Conservation (phyloP, 176 grass and related monocot species). For the Phoenix roebelenii region DNA sequence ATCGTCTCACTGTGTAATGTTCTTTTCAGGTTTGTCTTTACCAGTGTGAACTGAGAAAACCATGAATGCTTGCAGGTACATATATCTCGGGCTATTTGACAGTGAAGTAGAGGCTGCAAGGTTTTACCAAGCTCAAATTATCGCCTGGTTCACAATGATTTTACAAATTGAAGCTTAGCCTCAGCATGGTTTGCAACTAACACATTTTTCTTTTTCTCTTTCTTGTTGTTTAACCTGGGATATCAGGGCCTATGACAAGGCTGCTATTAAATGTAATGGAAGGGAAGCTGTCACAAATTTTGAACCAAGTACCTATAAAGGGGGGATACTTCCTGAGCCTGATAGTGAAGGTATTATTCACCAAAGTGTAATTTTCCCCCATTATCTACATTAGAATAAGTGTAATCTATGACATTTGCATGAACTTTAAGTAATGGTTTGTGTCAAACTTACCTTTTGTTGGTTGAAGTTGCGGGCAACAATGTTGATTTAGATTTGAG, state of each 20-base stretch:
- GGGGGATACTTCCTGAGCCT: constrained; percentile 28
- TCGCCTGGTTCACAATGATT: background rate
- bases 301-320: constrained; percentile 58
- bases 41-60: background rate
- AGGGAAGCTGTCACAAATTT: constrained; percentile 96
- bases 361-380: too few species aligned
- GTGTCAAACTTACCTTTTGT: constrained; percentile 2
- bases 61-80: constrained; percentile 57
- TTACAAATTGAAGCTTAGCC: background rate
- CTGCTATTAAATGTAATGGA: constrained; percentile 86
- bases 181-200: background rate
- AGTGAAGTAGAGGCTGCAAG: constrained; percentile 93
- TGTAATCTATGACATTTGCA: too few species aligned
- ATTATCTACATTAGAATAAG: too few species aligned
- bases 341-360: constrained; percentile 51
- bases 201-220: constrained; percentile 3
- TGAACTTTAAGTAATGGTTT: too few species aligned
- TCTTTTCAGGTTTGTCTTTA: background rate
- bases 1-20: background rate
- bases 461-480: constrained; percentile 33
- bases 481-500: constrained; percentile 80
- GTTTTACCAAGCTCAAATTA: constrained; percentile 14
- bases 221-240: background rate
- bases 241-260: constrained; percentile 90
- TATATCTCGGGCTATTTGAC: constrained; percentile 98